Percentiles rank a stretch among this genome's conserved stretches.
phyloP scores from a whole-genome alignment of 371 early-diverging fungal genomes.

The Dichotomocladium elegans region DNA sequence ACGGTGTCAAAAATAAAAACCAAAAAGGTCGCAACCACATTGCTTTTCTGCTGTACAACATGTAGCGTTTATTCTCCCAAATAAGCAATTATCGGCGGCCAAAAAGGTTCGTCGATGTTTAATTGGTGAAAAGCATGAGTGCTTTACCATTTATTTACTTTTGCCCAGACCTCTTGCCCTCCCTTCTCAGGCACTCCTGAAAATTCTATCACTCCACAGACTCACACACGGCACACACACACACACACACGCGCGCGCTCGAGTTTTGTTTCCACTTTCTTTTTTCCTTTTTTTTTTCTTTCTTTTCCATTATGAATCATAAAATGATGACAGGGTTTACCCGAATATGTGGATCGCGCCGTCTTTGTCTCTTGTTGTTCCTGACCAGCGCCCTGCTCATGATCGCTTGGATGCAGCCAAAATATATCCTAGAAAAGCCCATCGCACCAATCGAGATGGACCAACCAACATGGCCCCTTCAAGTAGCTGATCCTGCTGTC shows the following conservation, averaged over 20 bases:
- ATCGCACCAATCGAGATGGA: not conserved
- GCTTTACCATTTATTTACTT: no score
- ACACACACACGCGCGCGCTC: not conserved
- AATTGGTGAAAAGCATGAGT: no score
- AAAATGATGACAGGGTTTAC: not conserved
- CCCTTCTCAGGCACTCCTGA: no score
- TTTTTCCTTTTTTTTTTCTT: not conserved
- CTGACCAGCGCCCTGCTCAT: not conserved
- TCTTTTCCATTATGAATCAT: not conserved
- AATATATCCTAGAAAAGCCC: not conserved
- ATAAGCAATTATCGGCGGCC: no score
- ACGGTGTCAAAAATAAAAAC: no score
- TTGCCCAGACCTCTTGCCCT: not conserved
- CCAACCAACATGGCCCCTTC: not conserved
- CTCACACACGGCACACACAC: no score
- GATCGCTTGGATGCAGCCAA: not conserved
- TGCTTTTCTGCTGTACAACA: no score
- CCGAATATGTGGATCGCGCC: constrained; percentile 3
- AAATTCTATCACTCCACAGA: not conserved
- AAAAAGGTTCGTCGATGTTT: no score
- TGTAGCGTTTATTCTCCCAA: no score
- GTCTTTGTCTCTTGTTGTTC: not conserved
- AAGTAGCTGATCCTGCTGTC: not conserved
- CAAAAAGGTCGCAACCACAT: no score
- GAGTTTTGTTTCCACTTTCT: not conserved